Percentiles rank a stretch among this genome's conserved stretches.
These are phyloP conservation scores for Eragrostis nindensis DNA, from an alignment of 176 grass and related monocot genomes.

Conservation along the genomic window DNA sequence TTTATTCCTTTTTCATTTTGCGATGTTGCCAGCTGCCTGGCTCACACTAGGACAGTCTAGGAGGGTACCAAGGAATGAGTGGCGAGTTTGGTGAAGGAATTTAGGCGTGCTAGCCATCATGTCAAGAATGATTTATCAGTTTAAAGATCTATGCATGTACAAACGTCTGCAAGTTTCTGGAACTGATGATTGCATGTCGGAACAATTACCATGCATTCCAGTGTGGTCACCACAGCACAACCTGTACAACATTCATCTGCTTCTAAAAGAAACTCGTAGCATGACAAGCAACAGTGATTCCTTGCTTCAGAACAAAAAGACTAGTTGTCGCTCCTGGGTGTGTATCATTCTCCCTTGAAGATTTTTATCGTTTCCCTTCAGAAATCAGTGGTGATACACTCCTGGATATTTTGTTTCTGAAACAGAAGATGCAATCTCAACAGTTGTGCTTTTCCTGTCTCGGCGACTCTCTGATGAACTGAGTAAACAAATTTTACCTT, in stretches of 20 bases:
- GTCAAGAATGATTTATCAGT: constrained; percentile 21
- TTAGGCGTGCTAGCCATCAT: constrained; percentile 29
- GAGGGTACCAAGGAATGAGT: constrained; percentile 28
- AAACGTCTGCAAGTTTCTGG: constrained; percentile 3
- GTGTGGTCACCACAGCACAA: constrained; percentile 31
- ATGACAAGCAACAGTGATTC: constrained; percentile 44
- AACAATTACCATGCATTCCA: constrained; percentile 19
- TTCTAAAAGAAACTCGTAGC: constrained; percentile 34
- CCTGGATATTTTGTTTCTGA: not conserved
- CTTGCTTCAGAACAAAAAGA: constrained; percentile 33
- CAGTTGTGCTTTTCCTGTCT: not conserved
- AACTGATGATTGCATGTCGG: constrained; percentile 36
- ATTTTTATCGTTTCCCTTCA: not conserved
- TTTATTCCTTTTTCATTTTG: not conserved
- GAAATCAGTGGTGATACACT: not conserved
- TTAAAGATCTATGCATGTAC: not conserved
- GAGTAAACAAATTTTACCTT: constrained; percentile 1
- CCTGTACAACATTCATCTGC: constrained; percentile 23
- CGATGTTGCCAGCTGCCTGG: constrained; percentile 30
- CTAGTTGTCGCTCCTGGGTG: not conserved
- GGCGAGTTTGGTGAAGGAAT: constrained; percentile 37
- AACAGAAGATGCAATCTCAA: not conserved
- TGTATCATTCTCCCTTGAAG: constrained; percentile 34
- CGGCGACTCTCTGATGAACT: not conserved
- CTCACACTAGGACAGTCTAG: constrained; percentile 35